Base-by-base conservation (phyloP, 2,329 filamentous ascomycete genomes). In the Talaromyces marneffei region DNA sequence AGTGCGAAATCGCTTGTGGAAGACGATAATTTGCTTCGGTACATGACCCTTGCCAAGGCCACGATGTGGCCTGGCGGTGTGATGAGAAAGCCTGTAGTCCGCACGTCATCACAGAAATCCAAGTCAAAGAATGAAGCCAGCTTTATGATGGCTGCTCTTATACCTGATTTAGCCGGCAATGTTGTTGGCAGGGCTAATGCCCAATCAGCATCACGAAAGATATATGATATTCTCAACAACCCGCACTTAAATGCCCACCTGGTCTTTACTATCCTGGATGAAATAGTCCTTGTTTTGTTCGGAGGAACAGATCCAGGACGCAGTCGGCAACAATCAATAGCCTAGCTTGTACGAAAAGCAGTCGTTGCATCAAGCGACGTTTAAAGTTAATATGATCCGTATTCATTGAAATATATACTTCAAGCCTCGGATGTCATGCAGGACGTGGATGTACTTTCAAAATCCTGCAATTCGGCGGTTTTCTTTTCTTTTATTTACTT, bases 151-250 rank as follows among this genome's bases (percentile, higher is more conserved):
- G 91, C 89, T 9, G 96, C 92, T 9, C 82, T 99, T 55, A 82
- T 99, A 20, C 94, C 94, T 2, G 94, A 99, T 73, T 73, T 99
- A 61, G 93, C 91, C 8, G 92, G 89, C 7, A 96, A 90, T 75
- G 95, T 99, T 6, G 95, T 99, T 16, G 94, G 94, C 4, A 85
- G 92, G 69, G 85, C 88, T 46, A 99, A 99, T 78, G 94, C 95
- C 16, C 90, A 95, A 73, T 89, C 88, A 60, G 94, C 94, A 23
- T 92, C 92, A 65, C 84, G 93, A 67, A 89, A 92, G 69, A 85
- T 97, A 53, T 91, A 95, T 78, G 92, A 92, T 9, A 92, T 90
- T 50, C 80, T 97, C 67, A 99, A 99, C 75, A 99, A 97, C 76
- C 83, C 86, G 62, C 83, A 91, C 65, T 79, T 99, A 67, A 97